These are phyloP conservation scores for Chaetomium sp. DNA, from an alignment of 2,329 filamentous ascomycete species.

Conservation along the genomic window DNA sequence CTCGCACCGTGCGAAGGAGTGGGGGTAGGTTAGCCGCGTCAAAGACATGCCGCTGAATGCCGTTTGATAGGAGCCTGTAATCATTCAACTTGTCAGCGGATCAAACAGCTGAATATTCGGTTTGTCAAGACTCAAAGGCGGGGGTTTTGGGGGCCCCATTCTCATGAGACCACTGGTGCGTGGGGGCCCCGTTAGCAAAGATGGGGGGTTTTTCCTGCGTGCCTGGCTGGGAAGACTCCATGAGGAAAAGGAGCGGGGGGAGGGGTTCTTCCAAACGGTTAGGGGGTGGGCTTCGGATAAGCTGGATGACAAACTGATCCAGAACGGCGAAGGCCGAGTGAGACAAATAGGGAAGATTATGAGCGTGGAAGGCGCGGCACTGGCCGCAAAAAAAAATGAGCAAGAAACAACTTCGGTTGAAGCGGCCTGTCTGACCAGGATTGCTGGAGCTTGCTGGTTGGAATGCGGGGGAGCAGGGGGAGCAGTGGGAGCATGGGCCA, in stretches of 20 bases:
- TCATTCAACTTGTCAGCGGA: conserved; percentile 2
- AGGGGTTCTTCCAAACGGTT: neutral
- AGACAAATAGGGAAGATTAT: conserved; percentile 10
- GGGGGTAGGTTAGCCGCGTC: conserved; percentile 58
- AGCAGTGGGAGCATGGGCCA: conserved; percentile 11
- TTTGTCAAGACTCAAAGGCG: neutral
- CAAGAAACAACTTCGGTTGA: conserved; percentile 7
- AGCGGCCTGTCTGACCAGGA: conserved; percentile 16
- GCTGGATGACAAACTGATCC: conserved; percentile 5
- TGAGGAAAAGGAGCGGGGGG: neutral
- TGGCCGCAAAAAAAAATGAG: conserved; percentile 11
- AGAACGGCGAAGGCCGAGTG: conserved; percentile 6
- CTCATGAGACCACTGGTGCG: conserved; percentile 18
- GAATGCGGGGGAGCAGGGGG: conserved; percentile 21
- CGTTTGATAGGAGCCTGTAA: conserved; percentile 51
- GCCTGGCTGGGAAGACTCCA: neutral
- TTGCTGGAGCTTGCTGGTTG: conserved; percentile 20
- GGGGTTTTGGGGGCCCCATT: neutral
- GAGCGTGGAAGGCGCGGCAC: conserved; percentile 24
- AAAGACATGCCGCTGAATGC: conserved; percentile 51
- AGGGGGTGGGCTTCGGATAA: neutral
- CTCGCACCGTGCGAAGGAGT: conserved; percentile 64
- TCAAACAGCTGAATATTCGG: neutral
- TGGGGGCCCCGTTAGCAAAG: conserved; percentile 11
- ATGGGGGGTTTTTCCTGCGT: neutral